phyloP scores from a whole-genome alignment of 2,329 filamentous ascomycete species.

The Aspergillus udagawae region DNA sequence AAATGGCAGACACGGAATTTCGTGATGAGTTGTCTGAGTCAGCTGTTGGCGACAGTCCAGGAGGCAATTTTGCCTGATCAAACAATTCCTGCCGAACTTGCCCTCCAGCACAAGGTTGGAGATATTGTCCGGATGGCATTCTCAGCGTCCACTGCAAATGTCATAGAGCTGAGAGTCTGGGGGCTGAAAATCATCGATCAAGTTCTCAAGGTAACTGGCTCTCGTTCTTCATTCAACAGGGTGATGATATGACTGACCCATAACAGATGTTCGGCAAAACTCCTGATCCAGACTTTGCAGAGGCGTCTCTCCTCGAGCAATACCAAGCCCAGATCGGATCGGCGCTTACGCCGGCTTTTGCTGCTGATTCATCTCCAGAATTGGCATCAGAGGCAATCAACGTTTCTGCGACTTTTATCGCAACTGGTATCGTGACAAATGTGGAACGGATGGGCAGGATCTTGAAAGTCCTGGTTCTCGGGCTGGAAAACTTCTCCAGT shows the following conservation, averaged over 20 bases:
- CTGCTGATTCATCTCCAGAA: constrained; percentile 91
- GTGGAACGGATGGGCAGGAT: constrained; percentile 99
- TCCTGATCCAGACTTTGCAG: constrained; percentile 94
- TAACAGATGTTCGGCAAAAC: constrained; percentile 81
- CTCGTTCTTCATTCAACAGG: neutral
- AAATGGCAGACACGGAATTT: constrained; percentile 96
- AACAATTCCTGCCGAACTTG: constrained; percentile 71
- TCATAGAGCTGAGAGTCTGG: constrained; percentile 83
- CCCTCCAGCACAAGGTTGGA: constrained; percentile 76
- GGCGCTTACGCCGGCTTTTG: constrained; percentile 91
- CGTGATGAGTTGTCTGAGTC: constrained; percentile 81
- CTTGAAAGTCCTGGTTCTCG: constrained; percentile 84
- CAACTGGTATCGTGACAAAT: constrained; percentile 94
- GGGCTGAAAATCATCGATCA: constrained; percentile 92
- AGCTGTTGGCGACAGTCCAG: constrained; percentile 72
- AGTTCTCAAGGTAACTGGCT: constrained; percentile 62
- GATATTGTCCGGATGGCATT: constrained; percentile 97
- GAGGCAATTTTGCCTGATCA: constrained; percentile 76
- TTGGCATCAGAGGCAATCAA: constrained; percentile 93
- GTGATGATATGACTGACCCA: constrained; percentile 1
- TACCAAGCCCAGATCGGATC: constrained; percentile 98
- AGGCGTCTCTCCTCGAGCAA: constrained; percentile 92
- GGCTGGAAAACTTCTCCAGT: constrained; percentile 85
- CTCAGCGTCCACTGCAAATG: constrained; percentile 90
- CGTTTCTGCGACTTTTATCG: constrained; percentile 96